A percentile compares a stretch with the other conserved stretches of the same genome.
These are phyloP conservation scores for Thraustochytrium striatum DNA, from an alignment of 352 stramenopile genomes.

Conservation along the genomic window DNA sequence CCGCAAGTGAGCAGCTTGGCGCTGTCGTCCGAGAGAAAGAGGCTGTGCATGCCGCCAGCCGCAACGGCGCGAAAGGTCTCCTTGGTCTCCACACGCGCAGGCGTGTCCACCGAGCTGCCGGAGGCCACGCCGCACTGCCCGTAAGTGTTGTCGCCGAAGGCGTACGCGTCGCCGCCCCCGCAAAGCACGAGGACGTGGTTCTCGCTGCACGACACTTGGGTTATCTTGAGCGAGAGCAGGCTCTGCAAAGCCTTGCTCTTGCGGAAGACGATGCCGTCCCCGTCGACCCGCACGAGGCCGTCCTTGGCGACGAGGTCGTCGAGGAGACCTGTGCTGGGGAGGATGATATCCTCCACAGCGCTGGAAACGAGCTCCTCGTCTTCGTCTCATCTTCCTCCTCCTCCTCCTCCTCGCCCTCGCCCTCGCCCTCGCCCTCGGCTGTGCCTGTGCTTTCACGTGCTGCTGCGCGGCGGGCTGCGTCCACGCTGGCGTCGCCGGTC, in stretches of 20 bases:
- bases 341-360: background rate
- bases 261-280: background rate
- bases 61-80: background rate
- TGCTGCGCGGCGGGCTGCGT: too few relatives aligned
- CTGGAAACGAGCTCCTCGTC: background rate
- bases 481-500: background rate
- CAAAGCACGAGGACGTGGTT: background rate
- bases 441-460: too few relatives aligned
- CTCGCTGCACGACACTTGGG: background rate
- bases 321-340: background rate
- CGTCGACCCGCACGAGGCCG: background rate
- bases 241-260: background rate
- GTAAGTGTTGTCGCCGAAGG: slow-evolving; percentile 32
- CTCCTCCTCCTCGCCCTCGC: background rate
- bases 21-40: slow-evolving; percentile 18
- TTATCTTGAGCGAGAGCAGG: background rate
- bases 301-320: background rate
- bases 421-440: background rate
- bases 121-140: slow-evolving; percentile 14
- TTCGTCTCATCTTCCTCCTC: background rate
- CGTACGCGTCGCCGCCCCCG: background rate
- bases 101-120: background rate
- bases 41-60: slow-evolving; percentile 8
- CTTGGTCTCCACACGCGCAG: background rate
- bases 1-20: slow-evolving; percentile 8